Base-by-base conservation (phyloP, 352 stramenopile genomes). In the Pilasporangium apinafurcum region DNA sequence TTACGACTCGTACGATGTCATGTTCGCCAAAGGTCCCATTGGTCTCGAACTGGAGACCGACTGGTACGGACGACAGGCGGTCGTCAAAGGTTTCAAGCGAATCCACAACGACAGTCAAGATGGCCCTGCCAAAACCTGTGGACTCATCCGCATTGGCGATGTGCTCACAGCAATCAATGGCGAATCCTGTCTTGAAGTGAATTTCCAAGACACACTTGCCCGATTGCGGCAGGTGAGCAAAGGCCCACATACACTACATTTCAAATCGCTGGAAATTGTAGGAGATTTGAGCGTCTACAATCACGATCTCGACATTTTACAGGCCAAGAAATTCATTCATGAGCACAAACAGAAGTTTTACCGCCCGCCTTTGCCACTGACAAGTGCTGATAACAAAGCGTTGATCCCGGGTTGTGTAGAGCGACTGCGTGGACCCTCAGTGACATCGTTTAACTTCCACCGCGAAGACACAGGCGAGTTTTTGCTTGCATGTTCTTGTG, bases 361-460 rank as follows among this genome's bases (percentile, higher is more conserved):
- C 55, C 50, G 56, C n/a, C 61, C 64, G 0, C 59, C 67, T 8
- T 21, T 31, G 26, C 42, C 33, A n/a, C 32, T 35, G 31, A 16
- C 34, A 3, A 30, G n/a, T 20, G 31, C 4, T 4, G 4, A 53
- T 14, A 49, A 61, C 21, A 41, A 59, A 17, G 41, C 76, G 22
- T 52, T 86, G 14, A 57, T 89, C 29, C 62, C 79, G 18, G 79
- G 83, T 10, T 91, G 71, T 48, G 44, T 95, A 16, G 69, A 90
- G 48, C 64, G 83, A 9, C 62, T 86, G 13, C 54, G 61, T 21
- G 82, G 83, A 4, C 68, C 88, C 16, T 68, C 67, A n/a, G 71
- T 92, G n/a, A 92, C 80, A 16, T 65, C 83, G 33, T 86, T 92
- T 36, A 86, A 93, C 51, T 81, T 94, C 34, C 75, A 94, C 28